Percentiles rank a stretch among this genome's conserved stretches.
Conservation (phyloP, 345 rosid genomes). For the Camelina hispida region DNA sequence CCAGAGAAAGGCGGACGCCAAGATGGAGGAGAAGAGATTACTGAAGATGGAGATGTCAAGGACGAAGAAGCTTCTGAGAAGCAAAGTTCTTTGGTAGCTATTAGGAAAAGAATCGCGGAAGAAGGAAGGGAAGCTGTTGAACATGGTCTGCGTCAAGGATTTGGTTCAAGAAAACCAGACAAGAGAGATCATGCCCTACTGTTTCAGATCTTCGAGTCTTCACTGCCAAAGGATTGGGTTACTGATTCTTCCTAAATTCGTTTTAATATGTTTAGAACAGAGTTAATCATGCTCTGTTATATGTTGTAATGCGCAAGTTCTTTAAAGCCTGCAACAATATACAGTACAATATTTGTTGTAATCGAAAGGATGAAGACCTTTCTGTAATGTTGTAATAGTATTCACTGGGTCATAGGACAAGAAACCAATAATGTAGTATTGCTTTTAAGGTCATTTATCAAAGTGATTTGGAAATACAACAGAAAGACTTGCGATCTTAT, state of each 20-base stretch:
- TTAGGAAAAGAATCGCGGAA: conserved; percentile 53
- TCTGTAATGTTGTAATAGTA: not conserved
- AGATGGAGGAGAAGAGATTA: conserved; percentile 26
- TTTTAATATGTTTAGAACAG: conserved; percentile 1
- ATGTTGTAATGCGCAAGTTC: not conserved
- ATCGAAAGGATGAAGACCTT: not conserved
- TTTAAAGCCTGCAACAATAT: conserved; percentile 20
- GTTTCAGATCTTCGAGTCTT: conserved; percentile 54
- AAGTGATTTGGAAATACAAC: conserved; percentile 24
- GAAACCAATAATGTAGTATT: not conserved
- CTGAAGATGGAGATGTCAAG: conserved; percentile 39
- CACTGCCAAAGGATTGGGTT: conserved; percentile 57
- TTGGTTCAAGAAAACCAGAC: conserved; percentile 43
- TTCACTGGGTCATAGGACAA: conserved; percentile 11
- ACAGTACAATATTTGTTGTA: conserved; percentile 11
- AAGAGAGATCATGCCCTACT: conserved; percentile 55
- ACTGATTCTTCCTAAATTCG: conserved; percentile 25
- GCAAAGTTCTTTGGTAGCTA: conserved; percentile 46
- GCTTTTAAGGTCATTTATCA: not conserved
- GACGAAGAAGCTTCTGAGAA: conserved; percentile 36
- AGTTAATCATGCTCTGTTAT: conserved; percentile 14
- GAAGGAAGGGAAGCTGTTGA: conserved; percentile 60
- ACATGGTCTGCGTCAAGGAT: conserved; percentile 50
- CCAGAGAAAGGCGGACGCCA: conserved; percentile 33
- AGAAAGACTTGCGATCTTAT: not conserved